Evolutionary conservation across 1,284 basidiomycete genomes (phyloP).

Genomic region (Coniferiporia weirii): DNA sequence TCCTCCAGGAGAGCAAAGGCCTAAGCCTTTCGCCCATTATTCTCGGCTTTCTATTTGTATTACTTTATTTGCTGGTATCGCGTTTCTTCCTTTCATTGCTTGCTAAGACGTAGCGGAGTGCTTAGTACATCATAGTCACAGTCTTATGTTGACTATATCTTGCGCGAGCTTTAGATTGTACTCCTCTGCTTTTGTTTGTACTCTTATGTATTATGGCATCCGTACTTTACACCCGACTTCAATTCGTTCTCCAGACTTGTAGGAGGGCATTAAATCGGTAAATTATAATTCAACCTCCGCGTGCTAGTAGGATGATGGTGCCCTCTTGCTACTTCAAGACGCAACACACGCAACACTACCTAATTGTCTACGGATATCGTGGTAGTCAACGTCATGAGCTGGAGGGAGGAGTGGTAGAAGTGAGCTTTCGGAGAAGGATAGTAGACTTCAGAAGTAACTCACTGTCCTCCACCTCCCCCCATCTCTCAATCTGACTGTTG

Average conservation of each 20-base stretch:
- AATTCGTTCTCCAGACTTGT: background rate
- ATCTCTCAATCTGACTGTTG: slow-evolving; percentile 88
- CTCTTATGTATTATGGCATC: slow-evolving; percentile 16
- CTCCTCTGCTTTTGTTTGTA: slow-evolving; percentile 12
- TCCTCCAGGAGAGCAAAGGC: slow-evolving; percentile 15
- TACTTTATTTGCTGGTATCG: background rate
- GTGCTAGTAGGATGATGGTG: background rate
- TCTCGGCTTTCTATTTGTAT: background rate
- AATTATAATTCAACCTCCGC: background rate
- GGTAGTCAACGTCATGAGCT: slow-evolving; percentile 97
- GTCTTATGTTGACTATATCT: background rate
- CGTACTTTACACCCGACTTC: slow-evolving; percentile 7
- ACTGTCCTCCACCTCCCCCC: slow-evolving; percentile 99
- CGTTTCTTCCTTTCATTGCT: background rate
- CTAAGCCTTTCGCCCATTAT: background rate
- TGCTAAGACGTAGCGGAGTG: no score
- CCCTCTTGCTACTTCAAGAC: slow-evolving; percentile 18
- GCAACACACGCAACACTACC: slow-evolving; percentile 70
- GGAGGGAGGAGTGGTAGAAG: slow-evolving; percentile 14
- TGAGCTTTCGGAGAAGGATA: slow-evolving; percentile 18
- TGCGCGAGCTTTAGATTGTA: background rate
- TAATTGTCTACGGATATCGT: slow-evolving; percentile 85
- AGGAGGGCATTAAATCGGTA: background rate
- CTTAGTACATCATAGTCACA: no score
- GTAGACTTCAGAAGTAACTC: slow-evolving; percentile 35